Conservation (phyloP, 345 rosid species). For the Excoecaria agallocha region DNA sequence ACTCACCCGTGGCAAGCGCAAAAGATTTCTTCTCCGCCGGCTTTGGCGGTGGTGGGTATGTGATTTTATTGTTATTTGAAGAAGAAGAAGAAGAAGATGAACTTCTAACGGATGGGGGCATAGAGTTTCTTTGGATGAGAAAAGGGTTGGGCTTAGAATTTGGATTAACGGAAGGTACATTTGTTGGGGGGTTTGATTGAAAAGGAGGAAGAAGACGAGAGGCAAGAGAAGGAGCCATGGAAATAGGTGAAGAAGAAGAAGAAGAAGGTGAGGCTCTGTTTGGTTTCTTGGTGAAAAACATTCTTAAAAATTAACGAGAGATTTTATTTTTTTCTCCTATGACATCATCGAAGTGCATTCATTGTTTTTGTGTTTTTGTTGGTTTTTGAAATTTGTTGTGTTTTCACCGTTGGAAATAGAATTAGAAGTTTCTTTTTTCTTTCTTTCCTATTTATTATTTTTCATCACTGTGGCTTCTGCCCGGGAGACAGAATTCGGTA, state of each 20-base stretch:
- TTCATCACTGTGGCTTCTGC: too few species aligned
- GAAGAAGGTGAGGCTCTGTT: neutral
- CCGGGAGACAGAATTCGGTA: too few species aligned
- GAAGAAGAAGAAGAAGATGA: too few species aligned
- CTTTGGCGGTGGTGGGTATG: slow-evolving; percentile 9
- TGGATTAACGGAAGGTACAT: slow-evolving; percentile 14
- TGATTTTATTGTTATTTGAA: slow-evolving; percentile 5
- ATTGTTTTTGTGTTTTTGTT: neutral
- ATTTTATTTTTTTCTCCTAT: neutral
- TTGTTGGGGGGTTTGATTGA: neutral
- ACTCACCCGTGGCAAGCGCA: slow-evolving; percentile 62
- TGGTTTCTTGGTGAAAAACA: slow-evolving; percentile 1
- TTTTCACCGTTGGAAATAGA: too few species aligned
- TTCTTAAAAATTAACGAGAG: neutral
- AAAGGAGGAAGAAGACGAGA: slow-evolving; percentile 31
- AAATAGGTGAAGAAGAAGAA: slow-evolving; percentile 1
- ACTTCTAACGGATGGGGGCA: slow-evolving; percentile 12
- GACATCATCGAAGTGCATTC: neutral
- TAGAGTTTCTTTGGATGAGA: slow-evolving; percentile 9
- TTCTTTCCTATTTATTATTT: too few species aligned
- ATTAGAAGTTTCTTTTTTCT: too few species aligned
- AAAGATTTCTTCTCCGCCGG: slow-evolving; percentile 55
- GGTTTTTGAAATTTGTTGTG: too few species aligned
- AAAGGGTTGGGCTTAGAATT: slow-evolving; percentile 12
- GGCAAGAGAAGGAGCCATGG: slow-evolving; percentile 39